phyloP scores from a whole-genome alignment of 257 asterid species.

The Gentiana straminea region DNA sequence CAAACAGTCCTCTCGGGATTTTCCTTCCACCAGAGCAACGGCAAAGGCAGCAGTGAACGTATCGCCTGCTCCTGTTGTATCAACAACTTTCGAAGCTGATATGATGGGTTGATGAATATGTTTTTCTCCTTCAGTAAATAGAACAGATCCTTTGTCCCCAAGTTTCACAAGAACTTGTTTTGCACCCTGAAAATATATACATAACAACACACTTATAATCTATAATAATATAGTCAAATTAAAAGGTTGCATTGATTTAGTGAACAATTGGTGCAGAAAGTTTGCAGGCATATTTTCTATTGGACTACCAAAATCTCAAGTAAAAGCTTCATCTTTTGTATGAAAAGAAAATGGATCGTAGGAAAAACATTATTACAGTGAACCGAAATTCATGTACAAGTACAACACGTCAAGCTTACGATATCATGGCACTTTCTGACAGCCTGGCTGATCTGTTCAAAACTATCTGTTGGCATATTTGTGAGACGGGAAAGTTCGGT shows the following conservation, averaged over 20 bases:
- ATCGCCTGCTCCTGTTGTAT: constrained; percentile 98
- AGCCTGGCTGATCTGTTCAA: constrained; percentile 75
- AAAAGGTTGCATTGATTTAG: too few relatives aligned
- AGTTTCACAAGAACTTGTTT: constrained; percentile 87
- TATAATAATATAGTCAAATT: too few relatives aligned
- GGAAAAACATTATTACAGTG: not conserved
- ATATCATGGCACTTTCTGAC: constrained; percentile 60
- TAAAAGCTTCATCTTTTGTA: too few relatives aligned
- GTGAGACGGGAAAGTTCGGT: constrained; percentile 82
- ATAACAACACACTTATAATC: too few relatives aligned
- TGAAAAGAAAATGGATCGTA: too few relatives aligned
- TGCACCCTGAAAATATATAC: constrained; percentile 50
- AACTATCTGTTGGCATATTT: constrained; percentile 64
- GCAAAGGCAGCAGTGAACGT: constrained; percentile 96
- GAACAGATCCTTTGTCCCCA: constrained; percentile 74
- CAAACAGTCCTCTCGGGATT: constrained; percentile 60
- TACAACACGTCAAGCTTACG: constrained; percentile 28
- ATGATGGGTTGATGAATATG: constrained; percentile 62
- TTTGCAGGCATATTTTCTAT: too few relatives aligned
- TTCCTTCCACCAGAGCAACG: constrained; percentile 88
- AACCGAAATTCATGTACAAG: not conserved
- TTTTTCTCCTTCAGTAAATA: constrained; percentile 70
- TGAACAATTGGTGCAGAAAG: too few relatives aligned
- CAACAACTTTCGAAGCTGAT: constrained; percentile 68
- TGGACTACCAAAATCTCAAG: too few relatives aligned